Percentiles rank a stretch among this genome's conserved stretches.
Evolutionary conservation across 176 grass and related monocot species (phyloP).

Genomic region (Bromus sterilis): DNA sequence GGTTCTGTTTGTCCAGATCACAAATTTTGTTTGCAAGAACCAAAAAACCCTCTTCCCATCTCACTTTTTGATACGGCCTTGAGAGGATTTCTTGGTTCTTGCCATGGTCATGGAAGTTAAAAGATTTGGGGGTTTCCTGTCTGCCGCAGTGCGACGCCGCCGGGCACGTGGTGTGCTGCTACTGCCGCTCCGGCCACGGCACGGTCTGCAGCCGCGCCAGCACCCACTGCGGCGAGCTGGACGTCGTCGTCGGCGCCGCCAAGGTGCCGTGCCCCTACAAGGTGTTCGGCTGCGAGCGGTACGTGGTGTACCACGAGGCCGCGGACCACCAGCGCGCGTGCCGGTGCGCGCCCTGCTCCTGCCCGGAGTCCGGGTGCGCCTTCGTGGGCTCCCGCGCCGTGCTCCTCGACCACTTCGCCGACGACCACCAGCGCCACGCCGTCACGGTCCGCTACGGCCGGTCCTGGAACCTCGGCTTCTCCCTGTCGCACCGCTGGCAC

Average conservation of each 20-base stretch:
- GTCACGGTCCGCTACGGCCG: neutral
- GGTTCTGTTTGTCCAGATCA: neutral
- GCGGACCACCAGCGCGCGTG: neutral
- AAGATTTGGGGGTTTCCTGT: neutral
- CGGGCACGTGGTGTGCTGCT: neutral
- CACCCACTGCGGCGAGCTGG: neutral
- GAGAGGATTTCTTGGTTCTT: no score
- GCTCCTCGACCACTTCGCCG: neutral
- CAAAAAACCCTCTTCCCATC: neutral
- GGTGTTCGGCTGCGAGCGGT: neutral
- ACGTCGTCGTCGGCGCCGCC: neutral
- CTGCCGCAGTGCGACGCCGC: neutral
- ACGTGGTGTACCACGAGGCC: neutral
- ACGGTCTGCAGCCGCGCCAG: neutral
- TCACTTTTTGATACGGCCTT: no score
- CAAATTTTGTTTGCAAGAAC: neutral
- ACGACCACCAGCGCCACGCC: neutral
- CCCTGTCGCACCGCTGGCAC: neutral
- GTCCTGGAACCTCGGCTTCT: neutral
- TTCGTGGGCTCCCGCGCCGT: neutral
- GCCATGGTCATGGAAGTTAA: neutral
- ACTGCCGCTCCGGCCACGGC: neutral
- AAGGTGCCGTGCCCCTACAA: neutral
- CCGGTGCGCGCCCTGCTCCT: constrained; percentile 2
- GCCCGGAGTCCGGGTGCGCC: neutral